Evolutionary conservation across 1,284 basidiomycete genomes (phyloP), one percentile per base, ranked within the genome.

Genomic region (Polyporus tsugae): DNA sequence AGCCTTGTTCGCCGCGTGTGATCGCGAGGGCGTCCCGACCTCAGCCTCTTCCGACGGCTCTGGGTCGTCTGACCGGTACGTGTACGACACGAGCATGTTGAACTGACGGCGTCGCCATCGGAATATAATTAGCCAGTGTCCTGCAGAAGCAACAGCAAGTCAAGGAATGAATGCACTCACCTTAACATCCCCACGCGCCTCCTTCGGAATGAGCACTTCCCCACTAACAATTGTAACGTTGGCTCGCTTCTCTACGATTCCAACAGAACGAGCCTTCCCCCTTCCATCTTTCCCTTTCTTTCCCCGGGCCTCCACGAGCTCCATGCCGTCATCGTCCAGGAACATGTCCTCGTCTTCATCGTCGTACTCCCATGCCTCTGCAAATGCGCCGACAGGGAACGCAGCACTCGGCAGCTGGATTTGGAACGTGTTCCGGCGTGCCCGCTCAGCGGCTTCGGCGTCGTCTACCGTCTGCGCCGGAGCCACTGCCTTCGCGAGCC

Each of bases 341-440:
- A 92, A 91, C 86, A 94, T 93, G 49, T 93, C 93, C 70, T 95
- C 94, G 68, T 95, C 95, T 60, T 95, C 94, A 64, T 96, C 94
- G 60, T 97, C 96, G 72, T 96, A 97, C 78, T 97, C 96, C 96
- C 95, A 97, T 49, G 94, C 95, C 78, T 98, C 96, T 38, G 95
- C 95, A 75, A 93, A 95, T 1, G 96, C 92, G 17, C 92, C 91
- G 49, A 98, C 89, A 1, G 92, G 86, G 77, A 98, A 96, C 13
- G 91, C 82, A 0, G 88, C 82, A 9, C 89, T 89, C 0, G 94
- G 93, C 2, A 97, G 82, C 22, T 91, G 90, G 6, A 97, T 85
- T 1, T 90, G 91, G 75, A 93, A 95, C 0, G 91, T 89, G 42
- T 89, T 89, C 6, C 91, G 84, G 25, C 88, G 85, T 19, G 86